Evolutionary conservation across 1,284 basidiomycete genomes (phyloP), one percentile per base, ranked within the genome.

Genomic region (Gastroboletus turbinatus): DNA sequence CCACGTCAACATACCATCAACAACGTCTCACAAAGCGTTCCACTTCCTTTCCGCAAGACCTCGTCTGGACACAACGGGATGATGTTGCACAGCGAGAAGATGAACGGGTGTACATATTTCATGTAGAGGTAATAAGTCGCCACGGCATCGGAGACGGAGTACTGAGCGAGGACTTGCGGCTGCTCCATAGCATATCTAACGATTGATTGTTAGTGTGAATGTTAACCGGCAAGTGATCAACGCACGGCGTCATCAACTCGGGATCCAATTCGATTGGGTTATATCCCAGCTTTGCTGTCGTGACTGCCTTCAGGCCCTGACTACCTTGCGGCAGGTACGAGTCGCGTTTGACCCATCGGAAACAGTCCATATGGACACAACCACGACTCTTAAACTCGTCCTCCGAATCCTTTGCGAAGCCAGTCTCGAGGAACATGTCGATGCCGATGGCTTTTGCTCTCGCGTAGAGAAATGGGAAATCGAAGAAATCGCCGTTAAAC

Each of bases 61-160:
- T 99, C 97, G 66, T 99, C 97, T 2, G 97, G 95, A 67, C 90
- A 91, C 55, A 99, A 83, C 17, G 97, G 97, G 66, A 99, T 99
- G 73, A 99, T 99, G 80, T 98, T 99, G 77, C 97, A 99, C 35
- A 99, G 79, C 27, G 96, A 99, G 78, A 99, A 99, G 67, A 99
- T 95, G 82, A 99, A 99, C 0, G 97, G 97, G 69, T 99, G 96
- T 13, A 99, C 96, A 70, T 99, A 99, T 93, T 99, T 99, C 97
- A 99, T 99, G 79, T 99, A 99, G 46, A 99, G 83, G 73, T 99
- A 99, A 73, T 99, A 99, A 1, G 97, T 99, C 23, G 97, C 97
- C 5, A 99, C 97, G 1, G 97, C 97, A 81, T 99, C 97, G 71
- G 97, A 99, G 29, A 99, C 97, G 64, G 97, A 99, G 75, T 99